phyloP scores from a whole-genome alignment of 2,329 filamentous ascomycete genomes.

The Epichloe typhina region DNA sequence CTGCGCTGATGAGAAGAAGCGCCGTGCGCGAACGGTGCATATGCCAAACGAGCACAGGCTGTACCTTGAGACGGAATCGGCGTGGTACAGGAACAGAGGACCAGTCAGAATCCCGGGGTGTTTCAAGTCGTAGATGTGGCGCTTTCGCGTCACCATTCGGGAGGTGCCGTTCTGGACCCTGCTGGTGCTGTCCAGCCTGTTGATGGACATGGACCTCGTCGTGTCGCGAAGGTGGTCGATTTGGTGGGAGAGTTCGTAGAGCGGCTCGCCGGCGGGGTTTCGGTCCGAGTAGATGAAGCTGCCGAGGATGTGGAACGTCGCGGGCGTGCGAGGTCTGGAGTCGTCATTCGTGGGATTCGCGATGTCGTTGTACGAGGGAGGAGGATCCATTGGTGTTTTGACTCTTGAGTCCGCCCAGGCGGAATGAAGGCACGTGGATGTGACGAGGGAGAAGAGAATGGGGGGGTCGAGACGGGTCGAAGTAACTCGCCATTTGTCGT shows the following conservation, averaged over 20 bases:
- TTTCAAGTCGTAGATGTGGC: slow-evolving; percentile 22
- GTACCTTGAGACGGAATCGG: slow-evolving; percentile 18
- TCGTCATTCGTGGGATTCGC: too few species aligned
- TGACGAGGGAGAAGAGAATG: too few species aligned
- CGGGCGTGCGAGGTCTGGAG: slow-evolving; percentile 12
- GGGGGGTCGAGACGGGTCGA: too few species aligned
- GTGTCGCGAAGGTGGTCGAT: slow-evolving; percentile 19
- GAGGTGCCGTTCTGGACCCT: slow-evolving; percentile 8
- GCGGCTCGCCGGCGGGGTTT: slow-evolving; percentile 13
- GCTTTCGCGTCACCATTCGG: slow-evolving; percentile 15
- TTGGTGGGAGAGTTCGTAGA: slow-evolving; percentile 24
- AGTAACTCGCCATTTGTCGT: too few species aligned
- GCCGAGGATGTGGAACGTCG: slow-evolving; percentile 19
- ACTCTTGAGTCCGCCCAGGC: too few species aligned
- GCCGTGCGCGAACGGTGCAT: slow-evolving; percentile 12
- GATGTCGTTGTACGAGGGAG: too few species aligned
- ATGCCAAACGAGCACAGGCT: slow-evolving; percentile 18
- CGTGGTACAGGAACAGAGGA: slow-evolving; percentile 20
- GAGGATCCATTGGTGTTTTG: too few species aligned
- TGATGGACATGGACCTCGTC: slow-evolving; percentile 18
- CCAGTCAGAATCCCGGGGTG: slow-evolving; percentile 15
- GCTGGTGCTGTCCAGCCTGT: slow-evolving; percentile 18
- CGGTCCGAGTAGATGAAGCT: slow-evolving; percentile 21
- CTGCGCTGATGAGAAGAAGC: slow-evolving; percentile 10
- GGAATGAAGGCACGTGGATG: too few species aligned